These are phyloP conservation scores for Trichomonas vaginalis DNA, from an alignment of 208 protist species.

Conservation along the genomic window DNA sequence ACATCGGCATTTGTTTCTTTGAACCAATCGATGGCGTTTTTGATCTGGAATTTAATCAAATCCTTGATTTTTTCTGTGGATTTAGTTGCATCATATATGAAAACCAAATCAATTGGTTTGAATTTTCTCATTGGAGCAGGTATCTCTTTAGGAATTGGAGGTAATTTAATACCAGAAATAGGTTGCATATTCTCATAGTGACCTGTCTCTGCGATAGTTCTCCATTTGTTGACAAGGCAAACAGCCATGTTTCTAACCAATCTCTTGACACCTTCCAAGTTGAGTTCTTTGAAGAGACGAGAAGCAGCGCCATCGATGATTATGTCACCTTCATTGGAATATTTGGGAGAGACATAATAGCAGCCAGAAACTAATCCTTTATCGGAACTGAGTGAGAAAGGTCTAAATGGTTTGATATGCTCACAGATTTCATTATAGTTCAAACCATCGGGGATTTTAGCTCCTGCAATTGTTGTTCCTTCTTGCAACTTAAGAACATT, in stretches of 20 bases:
- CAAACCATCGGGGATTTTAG: not conserved
- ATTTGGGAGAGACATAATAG: not conserved
- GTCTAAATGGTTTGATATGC: not conserved
- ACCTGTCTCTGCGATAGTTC: not conserved
- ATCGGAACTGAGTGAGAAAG: not conserved
- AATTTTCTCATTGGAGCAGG: too few species aligned
- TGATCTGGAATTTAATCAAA: not conserved
- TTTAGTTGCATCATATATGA: not conserved
- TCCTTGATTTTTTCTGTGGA: not conserved
- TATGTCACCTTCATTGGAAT: not conserved
- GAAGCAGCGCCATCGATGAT: not conserved
- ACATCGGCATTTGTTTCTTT: not conserved
- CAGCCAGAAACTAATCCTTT: not conserved
- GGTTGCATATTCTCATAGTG: not conserved
- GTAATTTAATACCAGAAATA: not conserved
- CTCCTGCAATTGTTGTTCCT: not conserved
- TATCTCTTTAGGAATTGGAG: not conserved
- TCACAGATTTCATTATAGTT: not conserved
- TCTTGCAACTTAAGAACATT: not conserved
- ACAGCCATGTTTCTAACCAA: not conserved
- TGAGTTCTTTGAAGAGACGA: not conserved
- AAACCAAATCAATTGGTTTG: not conserved
- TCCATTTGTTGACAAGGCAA: not conserved
- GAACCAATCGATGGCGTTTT: not conserved
- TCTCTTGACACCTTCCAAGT: not conserved